Conservation (phyloP, 73 alveolate genomes). For the Blepharisma japonicum region DNA sequence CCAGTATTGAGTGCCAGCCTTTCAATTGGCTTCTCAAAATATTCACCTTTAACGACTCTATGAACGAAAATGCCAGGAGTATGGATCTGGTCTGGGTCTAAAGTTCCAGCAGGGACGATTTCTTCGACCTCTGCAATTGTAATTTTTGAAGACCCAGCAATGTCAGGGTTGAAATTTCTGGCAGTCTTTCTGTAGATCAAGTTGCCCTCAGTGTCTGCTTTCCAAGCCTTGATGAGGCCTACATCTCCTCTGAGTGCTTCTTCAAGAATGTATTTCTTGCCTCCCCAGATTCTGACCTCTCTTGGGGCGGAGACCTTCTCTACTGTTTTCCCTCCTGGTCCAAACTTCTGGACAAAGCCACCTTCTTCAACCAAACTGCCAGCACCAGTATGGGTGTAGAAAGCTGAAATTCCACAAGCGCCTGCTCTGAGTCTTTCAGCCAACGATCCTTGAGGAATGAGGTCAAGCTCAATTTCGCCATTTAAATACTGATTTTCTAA, state of each 20-base stretch:
- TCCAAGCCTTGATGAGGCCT: conserved; percentile 74
- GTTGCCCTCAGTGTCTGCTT: conserved; percentile 80
- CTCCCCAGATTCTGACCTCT: conserved; percentile 42
- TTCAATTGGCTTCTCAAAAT: conserved; percentile 62
- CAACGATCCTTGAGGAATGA: conserved; percentile 83
- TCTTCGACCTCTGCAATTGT: conserved; percentile 86
- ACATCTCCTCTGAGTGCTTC: conserved; percentile 65
- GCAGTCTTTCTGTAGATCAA: conserved; percentile 70
- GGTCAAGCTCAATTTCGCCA: conserved; percentile 85
- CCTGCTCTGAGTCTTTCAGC: conserved; percentile 88
- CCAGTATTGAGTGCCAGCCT: conserved; percentile 48
- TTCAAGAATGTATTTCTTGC: conserved; percentile 71
- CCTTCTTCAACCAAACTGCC: conserved; percentile 71
- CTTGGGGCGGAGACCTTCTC: conserved; percentile 38
- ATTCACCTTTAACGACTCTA: conserved; percentile 69
- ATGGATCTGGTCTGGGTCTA: conserved; percentile 82
- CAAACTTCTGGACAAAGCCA: conserved; percentile 52
- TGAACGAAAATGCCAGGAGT: conserved; percentile 86
- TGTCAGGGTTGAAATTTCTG: conserved; percentile 73
- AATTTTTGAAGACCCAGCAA: conserved; percentile 69
- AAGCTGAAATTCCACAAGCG: conserved; percentile 93
- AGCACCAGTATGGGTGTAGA: conserved; percentile 86
- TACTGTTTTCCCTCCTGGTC: conserved; percentile 35
- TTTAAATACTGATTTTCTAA: conserved; percentile 61
- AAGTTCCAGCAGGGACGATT: conserved; percentile 62